Percentiles rank a stretch among this genome's conserved stretches.
phyloP scores from a whole-genome alignment of 2,329 filamentous ascomycete species.

The Didymella pomorum region DNA sequence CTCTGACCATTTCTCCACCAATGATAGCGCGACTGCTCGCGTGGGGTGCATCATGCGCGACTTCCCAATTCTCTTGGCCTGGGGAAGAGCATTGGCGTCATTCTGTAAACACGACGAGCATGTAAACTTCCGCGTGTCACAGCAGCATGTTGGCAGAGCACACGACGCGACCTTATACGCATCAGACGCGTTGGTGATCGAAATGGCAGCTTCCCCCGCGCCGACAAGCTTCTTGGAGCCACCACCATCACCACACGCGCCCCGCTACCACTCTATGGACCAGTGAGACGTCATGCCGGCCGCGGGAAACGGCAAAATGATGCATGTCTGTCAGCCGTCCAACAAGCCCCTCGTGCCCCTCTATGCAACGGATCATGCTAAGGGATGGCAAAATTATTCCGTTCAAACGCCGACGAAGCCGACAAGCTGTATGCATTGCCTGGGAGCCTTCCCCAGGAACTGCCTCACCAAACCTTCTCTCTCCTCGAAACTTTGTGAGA shows the following conservation, averaged over 20 bases:
- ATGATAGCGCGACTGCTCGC: constrained; percentile 23
- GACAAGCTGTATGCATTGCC: constrained; percentile 19
- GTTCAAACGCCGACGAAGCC: constrained; percentile 40
- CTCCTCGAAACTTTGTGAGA: constrained; percentile 2
- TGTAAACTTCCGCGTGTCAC: constrained; percentile 13
- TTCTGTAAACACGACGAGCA: constrained; percentile 15
- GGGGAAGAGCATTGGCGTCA: constrained; percentile 39
- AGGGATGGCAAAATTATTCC: constrained; percentile 38
- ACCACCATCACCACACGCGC: background rate
- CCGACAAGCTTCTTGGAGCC: constrained; percentile 5
- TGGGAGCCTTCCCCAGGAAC: constrained; percentile 16
- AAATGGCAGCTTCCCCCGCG: constrained; percentile 14
- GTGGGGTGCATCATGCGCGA: constrained; percentile 40
- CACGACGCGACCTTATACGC: background rate
- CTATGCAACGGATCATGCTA: constrained; percentile 24
- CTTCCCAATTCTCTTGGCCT: constrained; percentile 37
- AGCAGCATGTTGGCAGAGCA: constrained; percentile 8
- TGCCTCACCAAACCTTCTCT: constrained; percentile 12
- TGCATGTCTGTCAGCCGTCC: constrained; percentile 24
- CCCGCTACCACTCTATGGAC: constrained; percentile 13
- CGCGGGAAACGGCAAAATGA: constrained; percentile 43
- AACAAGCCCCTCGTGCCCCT: constrained; percentile 36
- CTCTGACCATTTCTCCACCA: constrained; percentile 41
- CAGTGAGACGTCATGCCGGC: constrained; percentile 28
- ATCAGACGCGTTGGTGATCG: constrained; percentile 7